Evolutionary conservation across 495 filamentous ascomycete genomes (phyloP).

Genomic region (Pyrenopolyporus hunteri): DNA sequence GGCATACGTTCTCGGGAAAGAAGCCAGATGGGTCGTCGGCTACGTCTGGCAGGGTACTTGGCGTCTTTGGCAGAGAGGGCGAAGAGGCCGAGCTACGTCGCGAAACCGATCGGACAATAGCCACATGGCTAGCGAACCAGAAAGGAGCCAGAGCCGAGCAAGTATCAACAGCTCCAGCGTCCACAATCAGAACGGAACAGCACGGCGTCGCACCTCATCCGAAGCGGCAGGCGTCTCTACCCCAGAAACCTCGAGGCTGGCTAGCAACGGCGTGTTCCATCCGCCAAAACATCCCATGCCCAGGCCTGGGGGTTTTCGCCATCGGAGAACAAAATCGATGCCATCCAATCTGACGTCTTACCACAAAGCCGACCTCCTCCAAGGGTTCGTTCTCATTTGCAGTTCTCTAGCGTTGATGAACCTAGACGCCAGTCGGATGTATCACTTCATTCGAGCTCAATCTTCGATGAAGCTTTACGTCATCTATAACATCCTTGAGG

Average conservation of each 20-base stretch:
- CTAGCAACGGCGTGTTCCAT: constrained; percentile 42
- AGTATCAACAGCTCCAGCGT: constrained; percentile 20
- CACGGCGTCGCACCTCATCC: constrained; percentile 34
- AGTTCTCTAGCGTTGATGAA: constrained; percentile 87
- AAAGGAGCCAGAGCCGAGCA: constrained; percentile 44
- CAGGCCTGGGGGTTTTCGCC: constrained; percentile 53
- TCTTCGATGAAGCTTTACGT: constrained; percentile 98
- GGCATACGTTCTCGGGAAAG: constrained; percentile 65
- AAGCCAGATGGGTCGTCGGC: constrained; percentile 67
- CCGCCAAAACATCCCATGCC: constrained; percentile 40
- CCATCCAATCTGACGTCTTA: constrained; percentile 83
- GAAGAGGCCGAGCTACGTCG: constrained; percentile 54
- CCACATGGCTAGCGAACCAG: constrained; percentile 41
- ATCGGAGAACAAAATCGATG: constrained; percentile 79
- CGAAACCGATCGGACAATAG: constrained; percentile 35
- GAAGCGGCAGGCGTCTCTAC: constrained; percentile 19
- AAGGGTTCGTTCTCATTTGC: constrained; percentile 81
- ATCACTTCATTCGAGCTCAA: constrained; percentile 95
- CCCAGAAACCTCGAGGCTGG: constrained; percentile 26
- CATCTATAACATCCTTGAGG: constrained; percentile 95
- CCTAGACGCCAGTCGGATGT: constrained; percentile 96
- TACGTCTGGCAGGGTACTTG: constrained; percentile 79
- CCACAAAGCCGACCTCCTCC: constrained; percentile 94
- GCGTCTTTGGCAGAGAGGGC: constrained; percentile 70
- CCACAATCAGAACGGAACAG: constrained; percentile 27